A percentile compares a stretch with the other conserved stretches of the same genome.
Conservation (phyloP, 306 rosid species). For the Crataegus laevigata region DNA sequence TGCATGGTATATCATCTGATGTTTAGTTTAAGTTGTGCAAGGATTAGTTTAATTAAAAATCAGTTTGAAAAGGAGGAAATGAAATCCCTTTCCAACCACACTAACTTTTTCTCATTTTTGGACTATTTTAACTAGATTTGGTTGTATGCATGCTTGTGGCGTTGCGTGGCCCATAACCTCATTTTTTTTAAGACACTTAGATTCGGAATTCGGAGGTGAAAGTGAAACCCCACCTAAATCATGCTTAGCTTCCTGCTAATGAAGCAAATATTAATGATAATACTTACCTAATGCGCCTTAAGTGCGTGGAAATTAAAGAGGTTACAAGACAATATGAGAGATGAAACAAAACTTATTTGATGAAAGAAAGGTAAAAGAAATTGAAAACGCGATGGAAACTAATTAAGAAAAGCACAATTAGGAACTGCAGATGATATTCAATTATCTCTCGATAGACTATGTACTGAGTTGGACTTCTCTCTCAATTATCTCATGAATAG, state of each 20-base stretch:
- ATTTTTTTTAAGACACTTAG: constrained; percentile 32
- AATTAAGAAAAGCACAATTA: no score
- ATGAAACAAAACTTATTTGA: neutral
- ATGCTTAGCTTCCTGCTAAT: constrained; percentile 11
- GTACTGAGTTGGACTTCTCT: no score
- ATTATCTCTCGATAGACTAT: neutral
- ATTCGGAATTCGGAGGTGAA: constrained; percentile 63
- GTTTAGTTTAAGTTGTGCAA: neutral
- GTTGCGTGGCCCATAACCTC: constrained; percentile 29
- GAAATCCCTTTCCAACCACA: neutral
- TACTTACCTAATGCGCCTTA: constrained; percentile 3
- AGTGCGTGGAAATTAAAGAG: neutral
- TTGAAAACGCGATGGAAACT: neutral
- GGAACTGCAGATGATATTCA: no score
- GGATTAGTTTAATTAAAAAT: neutral
- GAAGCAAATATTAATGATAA: constrained; percentile 7
- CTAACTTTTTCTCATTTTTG: neutral
- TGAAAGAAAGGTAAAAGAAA: neutral
- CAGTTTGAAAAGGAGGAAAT: neutral
- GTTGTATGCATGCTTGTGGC: constrained; percentile 26
- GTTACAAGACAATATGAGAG: neutral
- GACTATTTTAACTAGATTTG: constrained; percentile 13
- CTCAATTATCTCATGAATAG: no score
- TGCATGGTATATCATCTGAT: neutral
- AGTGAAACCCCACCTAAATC: constrained; percentile 45